These are phyloP conservation scores for Hippophae gyantsensis DNA, from an alignment of 306 rosid species.

Conservation along the genomic window DNA sequence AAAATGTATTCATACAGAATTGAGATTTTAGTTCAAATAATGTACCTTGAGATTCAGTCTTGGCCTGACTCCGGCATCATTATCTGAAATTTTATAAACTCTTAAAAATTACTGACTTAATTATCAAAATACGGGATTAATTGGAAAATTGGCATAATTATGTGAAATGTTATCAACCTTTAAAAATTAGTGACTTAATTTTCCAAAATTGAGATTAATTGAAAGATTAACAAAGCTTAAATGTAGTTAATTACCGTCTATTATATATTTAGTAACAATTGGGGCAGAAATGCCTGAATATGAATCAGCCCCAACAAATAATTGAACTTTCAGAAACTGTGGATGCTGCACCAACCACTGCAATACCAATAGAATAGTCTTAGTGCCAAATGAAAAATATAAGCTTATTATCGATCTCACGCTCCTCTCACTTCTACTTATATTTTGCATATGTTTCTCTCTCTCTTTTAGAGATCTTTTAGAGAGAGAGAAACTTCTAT, in stretches of 20 bases:
- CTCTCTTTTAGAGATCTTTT: too few relatives aligned
- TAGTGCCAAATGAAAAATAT: neutral
- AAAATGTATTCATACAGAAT: neutral
- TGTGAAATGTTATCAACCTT: too few relatives aligned
- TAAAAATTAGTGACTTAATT: neutral
- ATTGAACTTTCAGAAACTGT: conserved; percentile 15
- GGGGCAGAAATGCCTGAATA: conserved; percentile 21
- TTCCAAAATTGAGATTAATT: neutral
- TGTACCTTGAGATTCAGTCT: too few relatives aligned
- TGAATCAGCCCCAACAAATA: conserved; percentile 30
- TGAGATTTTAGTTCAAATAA: too few relatives aligned
- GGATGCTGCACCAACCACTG: conserved; percentile 30
- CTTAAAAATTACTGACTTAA: neutral
- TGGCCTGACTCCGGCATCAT: too few relatives aligned
- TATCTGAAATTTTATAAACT: too few relatives aligned
- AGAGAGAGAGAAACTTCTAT: too few relatives aligned
- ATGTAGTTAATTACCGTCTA: conserved; percentile 14
- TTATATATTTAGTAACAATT: conserved; percentile 18
- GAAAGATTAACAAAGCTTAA: neutral
- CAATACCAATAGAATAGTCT: neutral
- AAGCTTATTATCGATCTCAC: neutral
- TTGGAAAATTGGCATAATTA: too few relatives aligned
- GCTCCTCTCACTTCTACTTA: neutral
- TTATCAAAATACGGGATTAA: neutral
- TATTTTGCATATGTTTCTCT: too few relatives aligned